A percentile compares a stretch with the other conserved stretches of the same genome.
phyloP scores from a whole-genome alignment of 2,329 filamentous ascomycete genomes.

The Fusarium sp. region DNA sequence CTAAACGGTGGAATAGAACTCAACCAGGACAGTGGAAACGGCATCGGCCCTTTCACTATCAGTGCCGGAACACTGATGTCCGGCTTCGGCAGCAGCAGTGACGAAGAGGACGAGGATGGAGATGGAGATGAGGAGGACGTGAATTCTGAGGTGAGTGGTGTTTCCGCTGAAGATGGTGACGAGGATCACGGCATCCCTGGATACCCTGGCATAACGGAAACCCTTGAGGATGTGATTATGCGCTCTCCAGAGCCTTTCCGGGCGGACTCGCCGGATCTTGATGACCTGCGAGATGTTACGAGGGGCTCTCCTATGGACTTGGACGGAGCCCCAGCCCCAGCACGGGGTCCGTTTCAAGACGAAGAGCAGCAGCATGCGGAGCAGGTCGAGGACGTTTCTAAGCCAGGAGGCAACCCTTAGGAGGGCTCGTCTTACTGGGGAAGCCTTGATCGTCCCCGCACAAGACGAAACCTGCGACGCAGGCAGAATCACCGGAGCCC shows the following conservation, averaged over 20 bases:
- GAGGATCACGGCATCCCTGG: conserved; percentile 47
- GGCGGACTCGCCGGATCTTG: conserved; percentile 41
- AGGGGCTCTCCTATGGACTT: conserved; percentile 45
- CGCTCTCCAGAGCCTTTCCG: conserved; percentile 50
- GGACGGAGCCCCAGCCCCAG: conserved; percentile 22
- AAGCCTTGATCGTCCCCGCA: conserved; percentile 28
- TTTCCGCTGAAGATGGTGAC: conserved; percentile 53
- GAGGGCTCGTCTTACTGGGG: conserved; percentile 34
- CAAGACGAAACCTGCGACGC: conserved; percentile 20
- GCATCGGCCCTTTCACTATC: conserved; percentile 79
- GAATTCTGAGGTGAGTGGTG: conserved; percentile 73
- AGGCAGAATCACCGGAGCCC: conserved; percentile 12
- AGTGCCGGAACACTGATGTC: conserved; percentile 82
- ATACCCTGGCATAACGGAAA: conserved; percentile 47
- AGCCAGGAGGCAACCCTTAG: conserved; percentile 42
- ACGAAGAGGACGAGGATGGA: conserved; percentile 96
- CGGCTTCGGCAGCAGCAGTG: conserved; percentile 93
- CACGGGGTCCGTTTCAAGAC: conserved; percentile 12
- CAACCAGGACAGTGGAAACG: conserved; percentile 72
- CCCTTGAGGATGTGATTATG: conserved; percentile 52
- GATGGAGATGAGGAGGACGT: conserved; percentile 85
- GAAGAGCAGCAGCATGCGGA: conserved; percentile 39
- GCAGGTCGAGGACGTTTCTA: conserved; percentile 41
- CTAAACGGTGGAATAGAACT: conserved; percentile 82
- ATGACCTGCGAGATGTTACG: conserved; percentile 32